Conservation (phyloP, 2,329 filamentous ascomycete species). For the Periglandula ipomoeae region DNA sequence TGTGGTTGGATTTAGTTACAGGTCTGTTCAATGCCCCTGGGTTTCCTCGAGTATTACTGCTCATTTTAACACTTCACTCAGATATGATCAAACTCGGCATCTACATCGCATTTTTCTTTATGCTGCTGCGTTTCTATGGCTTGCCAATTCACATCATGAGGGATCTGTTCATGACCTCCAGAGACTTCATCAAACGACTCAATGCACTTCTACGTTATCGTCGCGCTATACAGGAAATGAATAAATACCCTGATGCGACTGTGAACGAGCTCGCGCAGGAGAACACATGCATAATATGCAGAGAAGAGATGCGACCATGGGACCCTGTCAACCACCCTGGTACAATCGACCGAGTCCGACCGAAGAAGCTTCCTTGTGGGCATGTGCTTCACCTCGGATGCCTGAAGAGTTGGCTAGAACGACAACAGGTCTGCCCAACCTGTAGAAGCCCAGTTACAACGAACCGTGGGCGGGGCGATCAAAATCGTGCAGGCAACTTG, state of each 20-base stretch:
- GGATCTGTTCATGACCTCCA: slow-evolving; percentile 87
- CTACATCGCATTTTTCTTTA: slow-evolving; percentile 86
- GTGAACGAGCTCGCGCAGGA: slow-evolving; percentile 75
- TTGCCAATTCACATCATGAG: slow-evolving; percentile 94
- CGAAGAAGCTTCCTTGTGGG: slow-evolving; percentile 93
- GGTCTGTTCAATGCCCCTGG: slow-evolving; percentile 38
- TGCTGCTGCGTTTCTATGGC: slow-evolving; percentile 89
- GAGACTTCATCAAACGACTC: slow-evolving; percentile 86
- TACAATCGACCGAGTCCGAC: slow-evolving; percentile 73
- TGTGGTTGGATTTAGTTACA: slow-evolving; percentile 77
- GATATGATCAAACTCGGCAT: slow-evolving; percentile 88
- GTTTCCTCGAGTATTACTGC: background rate
- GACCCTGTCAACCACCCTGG: slow-evolving; percentile 45
- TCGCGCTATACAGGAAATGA: slow-evolving; percentile 90
- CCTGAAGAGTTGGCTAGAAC: slow-evolving; percentile 91
- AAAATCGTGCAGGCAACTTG: slow-evolving; percentile 20
- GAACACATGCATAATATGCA: slow-evolving; percentile 94
- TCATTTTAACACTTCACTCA: slow-evolving; percentile 24
- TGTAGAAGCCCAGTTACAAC: slow-evolving; percentile 68
- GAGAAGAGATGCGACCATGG: slow-evolving; percentile 91
- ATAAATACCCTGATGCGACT: slow-evolving; percentile 84
- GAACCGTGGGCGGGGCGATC: slow-evolving; percentile 18
- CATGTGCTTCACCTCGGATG: slow-evolving; percentile 93
- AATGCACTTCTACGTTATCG: slow-evolving; percentile 82
- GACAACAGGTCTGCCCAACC: slow-evolving; percentile 94